Evolutionary conservation across 352 stramenopile species (phyloP).

Genomic region (Globisporangium cystogenes): DNA sequence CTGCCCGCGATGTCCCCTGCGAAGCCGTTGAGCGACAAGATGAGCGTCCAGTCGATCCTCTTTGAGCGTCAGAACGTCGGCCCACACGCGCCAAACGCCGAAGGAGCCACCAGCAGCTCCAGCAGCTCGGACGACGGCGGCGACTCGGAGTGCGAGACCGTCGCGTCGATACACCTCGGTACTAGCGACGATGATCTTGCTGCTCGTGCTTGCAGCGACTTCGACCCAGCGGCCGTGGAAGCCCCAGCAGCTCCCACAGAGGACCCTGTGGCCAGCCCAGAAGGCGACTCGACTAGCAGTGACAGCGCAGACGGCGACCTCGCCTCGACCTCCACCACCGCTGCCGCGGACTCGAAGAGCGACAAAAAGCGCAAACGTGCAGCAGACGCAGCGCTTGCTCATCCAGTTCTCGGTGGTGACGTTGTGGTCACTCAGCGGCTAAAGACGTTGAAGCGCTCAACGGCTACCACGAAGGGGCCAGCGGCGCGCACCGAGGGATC

Average conservation of each 20-base stretch:
- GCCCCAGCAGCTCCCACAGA: not conserved
- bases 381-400: not conserved
- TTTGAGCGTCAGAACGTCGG: not conserved
- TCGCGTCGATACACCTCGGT: not conserved
- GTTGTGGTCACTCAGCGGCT: constrained; percentile 7
- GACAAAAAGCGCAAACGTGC: constrained; percentile 11
- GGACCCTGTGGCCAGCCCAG: not conserved
- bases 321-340: not conserved
- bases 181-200: no score
- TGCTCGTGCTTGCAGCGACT: not conserved
- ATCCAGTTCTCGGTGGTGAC: no score
- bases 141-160: not conserved
- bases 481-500: constrained; percentile 1
- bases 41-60: not conserved
- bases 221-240: not conserved
- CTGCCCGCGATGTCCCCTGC: not conserved
- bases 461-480: not conserved
- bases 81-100: not conserved
- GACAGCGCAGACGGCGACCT: not conserved
- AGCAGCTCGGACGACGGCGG: constrained; percentile 4
- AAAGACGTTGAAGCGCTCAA: constrained; percentile 5
- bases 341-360: not conserved
- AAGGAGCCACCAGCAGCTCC: not conserved
- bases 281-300: not conserved
- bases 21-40: not conserved